Base-by-base conservation (phyloP, 352 stramenopile genomes). In the Phytophthora idaei region DNA sequence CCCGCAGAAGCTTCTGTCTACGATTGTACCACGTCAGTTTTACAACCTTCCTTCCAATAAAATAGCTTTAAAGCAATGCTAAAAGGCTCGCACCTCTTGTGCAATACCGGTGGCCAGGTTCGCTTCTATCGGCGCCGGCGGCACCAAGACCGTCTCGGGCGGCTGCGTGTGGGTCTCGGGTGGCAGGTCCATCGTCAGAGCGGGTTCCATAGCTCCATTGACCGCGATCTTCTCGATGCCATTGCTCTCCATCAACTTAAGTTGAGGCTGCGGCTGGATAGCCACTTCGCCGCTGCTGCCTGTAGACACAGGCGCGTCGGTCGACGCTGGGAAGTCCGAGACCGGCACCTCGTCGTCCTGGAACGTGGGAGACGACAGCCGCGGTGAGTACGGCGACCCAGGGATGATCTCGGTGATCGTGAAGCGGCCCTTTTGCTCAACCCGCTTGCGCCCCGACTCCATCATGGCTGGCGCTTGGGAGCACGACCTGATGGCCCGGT, bases 391-490 rank as follows among this genome's bases (percentile, higher is more conserved):
- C 14, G 78, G 77, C 21, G 83, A 92, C 27, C 74, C 79, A 2
- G 83, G 81, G 48, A 86, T 68, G 57, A 94, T 85, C 63, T 92
- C 83, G 5, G 80, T 92, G 72, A 94, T 94, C 4, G 86, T 94
- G 68, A 94, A 94, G 71, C 86, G 83, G 8, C 86, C 84, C 56
- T 85, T 83, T 67, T 81, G 76, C 73, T 94, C 80, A 9, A 94
- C 84, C 36, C 83, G 83, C 71, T 64, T 76, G 53, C 67, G 71
- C 57, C 73, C 63, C 36, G 61, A 67, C 67, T 78, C 74, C 67
- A 81, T 84, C 53, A 41, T 54, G 29, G 51, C 34, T 57, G 25
- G n/a, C 25, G 44, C 44, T 49, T 32, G 21, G n/a, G 42, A 12
- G 39, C 39, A 29, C 14, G 8, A 8, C 50, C 53, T 31, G 50